Evolutionary conservation across 306 rosid genomes (phyloP).

Genomic region (Trifolium dubium): DNA sequence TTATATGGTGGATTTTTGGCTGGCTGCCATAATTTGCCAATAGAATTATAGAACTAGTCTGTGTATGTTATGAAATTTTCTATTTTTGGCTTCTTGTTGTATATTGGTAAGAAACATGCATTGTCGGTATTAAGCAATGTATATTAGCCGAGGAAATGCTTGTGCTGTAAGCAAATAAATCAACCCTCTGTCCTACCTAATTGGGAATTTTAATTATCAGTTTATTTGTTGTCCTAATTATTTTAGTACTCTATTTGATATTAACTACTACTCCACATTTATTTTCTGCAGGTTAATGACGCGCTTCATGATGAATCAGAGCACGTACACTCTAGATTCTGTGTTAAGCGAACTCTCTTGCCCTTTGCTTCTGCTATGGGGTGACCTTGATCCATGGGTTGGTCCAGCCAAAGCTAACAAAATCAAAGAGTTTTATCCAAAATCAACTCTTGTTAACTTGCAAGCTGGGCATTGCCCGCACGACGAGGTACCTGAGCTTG

Average conservation of each 20-base stretch:
- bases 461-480: constrained; percentile 98
- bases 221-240: not conserved
- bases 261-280: not conserved
- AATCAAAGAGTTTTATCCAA: constrained; percentile 83
- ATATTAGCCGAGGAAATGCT: not conserved
- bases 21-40: too few species aligned
- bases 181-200: not conserved
- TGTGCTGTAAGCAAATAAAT: too few species aligned
- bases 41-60: too few species aligned
- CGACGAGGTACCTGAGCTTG: constrained; percentile 84
- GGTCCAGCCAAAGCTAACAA: constrained; percentile 83
- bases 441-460: constrained; percentile 69
- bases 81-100: too few species aligned
- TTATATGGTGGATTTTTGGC: too few species aligned
- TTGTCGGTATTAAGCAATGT: too few species aligned
- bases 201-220: not conserved
- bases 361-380: constrained; percentile 89
- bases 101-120: too few species aligned
- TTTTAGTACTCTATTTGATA: constrained; percentile 3
- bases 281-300: constrained; percentile 80
- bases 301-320: constrained; percentile 78
- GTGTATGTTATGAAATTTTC: too few species aligned
- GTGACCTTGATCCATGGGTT: constrained; percentile 97
- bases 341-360: constrained; percentile 72
- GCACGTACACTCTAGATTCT: constrained; percentile 74